Conservation (phyloP, 495 filamentous ascomycete species). For the Annulohypoxylon nitens region DNA sequence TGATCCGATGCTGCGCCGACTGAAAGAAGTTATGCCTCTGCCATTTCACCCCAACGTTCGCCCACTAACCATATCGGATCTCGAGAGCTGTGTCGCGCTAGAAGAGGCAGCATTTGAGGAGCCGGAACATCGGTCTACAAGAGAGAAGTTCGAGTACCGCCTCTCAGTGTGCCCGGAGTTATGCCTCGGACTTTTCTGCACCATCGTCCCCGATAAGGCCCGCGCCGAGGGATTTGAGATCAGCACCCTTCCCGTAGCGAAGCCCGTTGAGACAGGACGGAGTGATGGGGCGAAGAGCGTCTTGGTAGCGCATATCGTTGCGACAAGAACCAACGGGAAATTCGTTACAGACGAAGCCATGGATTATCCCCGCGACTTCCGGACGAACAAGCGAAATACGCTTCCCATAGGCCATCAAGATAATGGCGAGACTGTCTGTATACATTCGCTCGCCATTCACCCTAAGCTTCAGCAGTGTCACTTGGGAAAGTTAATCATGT, state of each 20-base stretch:
- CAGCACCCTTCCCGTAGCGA: slow-evolving; percentile 62
- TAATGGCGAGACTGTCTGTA: slow-evolving; percentile 75
- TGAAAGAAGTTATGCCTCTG: slow-evolving; percentile 49
- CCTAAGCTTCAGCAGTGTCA: slow-evolving; percentile 80
- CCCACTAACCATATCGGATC: slow-evolving; percentile 76
- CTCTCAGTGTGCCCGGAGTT: slow-evolving; percentile 83
- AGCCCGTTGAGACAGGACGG: slow-evolving; percentile 62
- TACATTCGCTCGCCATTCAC: slow-evolving; percentile 86
- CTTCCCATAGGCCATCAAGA: slow-evolving; percentile 72
- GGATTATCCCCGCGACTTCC: slow-evolving; percentile 77
- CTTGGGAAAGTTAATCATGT: slow-evolving; percentile 80
- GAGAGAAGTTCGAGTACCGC: slow-evolving; percentile 90
- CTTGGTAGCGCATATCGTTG: slow-evolving; percentile 85
- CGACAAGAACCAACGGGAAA: slow-evolving; percentile 72
- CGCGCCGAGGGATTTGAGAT: slow-evolving; percentile 57
- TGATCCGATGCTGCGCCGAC: neutral
- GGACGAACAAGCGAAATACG: slow-evolving; percentile 49
- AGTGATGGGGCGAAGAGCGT: slow-evolving; percentile 65
- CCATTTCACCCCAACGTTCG: slow-evolving; percentile 72
- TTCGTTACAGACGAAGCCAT: slow-evolving; percentile 82
- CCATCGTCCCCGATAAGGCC: slow-evolving; percentile 60
- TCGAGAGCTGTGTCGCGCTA: slow-evolving; percentile 80
- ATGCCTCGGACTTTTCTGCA: slow-evolving; percentile 82
- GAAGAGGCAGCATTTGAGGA: slow-evolving; percentile 82
- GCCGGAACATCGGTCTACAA: slow-evolving; percentile 74